Evolutionary conservation across 169 alveolate genomes (phyloP).

Genomic region (Eimeria brunetti): DNA sequence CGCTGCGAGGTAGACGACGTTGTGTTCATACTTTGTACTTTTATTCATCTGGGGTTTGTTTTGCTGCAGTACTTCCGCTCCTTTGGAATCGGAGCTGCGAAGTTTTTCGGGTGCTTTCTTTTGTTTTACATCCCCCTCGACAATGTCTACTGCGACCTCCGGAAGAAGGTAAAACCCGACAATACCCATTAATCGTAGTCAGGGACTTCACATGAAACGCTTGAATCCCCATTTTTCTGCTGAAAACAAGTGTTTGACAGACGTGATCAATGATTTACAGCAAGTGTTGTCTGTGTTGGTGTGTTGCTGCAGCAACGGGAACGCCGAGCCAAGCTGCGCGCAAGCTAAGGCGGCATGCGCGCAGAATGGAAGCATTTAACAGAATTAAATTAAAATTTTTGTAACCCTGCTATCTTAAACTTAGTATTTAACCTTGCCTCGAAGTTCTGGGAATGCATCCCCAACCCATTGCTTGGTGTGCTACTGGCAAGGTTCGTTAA

Average conservation of each 20-base stretch:
- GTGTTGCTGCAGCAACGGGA: conserved; percentile 57
- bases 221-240: neutral
- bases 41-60: neutral
- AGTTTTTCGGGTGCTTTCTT: conserved; percentile 42
- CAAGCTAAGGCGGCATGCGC: neutral
- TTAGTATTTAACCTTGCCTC: neutral
- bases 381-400: neutral
- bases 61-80: conserved; percentile 37
- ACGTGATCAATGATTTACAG: neutral
- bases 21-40: neutral
- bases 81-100: conserved; percentile 60
- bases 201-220: neutral
- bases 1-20: neutral
- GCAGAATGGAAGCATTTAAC: neutral
- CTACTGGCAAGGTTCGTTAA: neutral
- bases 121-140: conserved; percentile 61
- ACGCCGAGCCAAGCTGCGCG: conserved; percentile 45
- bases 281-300: neutral
- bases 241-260: neutral
- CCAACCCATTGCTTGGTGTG: neutral
- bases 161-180: conserved; percentile 33
- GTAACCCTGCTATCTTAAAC: neutral
- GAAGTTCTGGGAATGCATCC: neutral
- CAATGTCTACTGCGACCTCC: conserved; percentile 49
- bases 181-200: neutral